Base-by-base conservation (phyloP, 305 asterid genomes). In the Salvia sclarea region DNA sequence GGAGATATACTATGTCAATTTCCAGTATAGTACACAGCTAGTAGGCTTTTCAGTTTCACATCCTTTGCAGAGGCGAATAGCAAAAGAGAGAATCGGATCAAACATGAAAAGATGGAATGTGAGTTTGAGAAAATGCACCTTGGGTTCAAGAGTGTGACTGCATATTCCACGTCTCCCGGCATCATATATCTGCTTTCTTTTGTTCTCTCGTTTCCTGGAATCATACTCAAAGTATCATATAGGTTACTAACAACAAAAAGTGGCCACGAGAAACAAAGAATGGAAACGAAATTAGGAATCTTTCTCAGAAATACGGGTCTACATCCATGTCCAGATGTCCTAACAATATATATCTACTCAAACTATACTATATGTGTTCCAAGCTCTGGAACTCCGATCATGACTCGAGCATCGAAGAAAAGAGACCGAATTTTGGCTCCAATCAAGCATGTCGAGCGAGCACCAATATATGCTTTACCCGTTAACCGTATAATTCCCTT, bases 221-320 rank as follows among this genome's bases (percentile, higher is more conserved):
- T 18, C 33, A 38, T 66, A 80, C 81, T 80, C 81, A 73, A 80
- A 71, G 81, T 65, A 80, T 76, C 77, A 56, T 37, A 48, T 1
- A 11, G 40, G 3, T 49, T 60, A 47, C 22, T 57, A 14, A 31
- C 21, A 22, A 14, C 47, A 37, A 58, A 52, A 37, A 38, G 49
- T 17, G 7, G 24, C 22, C 53, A 4, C 1, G 22, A 10, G 52
- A 13, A 0, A 8, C 20, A 17, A 56, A 68, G 31, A 4, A 25
- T 25, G 33, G 7, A 13, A 24, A 43, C 45, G 45, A 62, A n/a
- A 13, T 17, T 24, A 21, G 14, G 43, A 49, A 57, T 25, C 6
- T 49, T 52, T 57, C 31, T 44, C 44, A 21, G 28, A 75, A 56
- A 5, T 18, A 47, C 31, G 60, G 38, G 44, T 22, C 67, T 43